Percentiles rank a stretch among this genome's conserved stretches.
phyloP scores from a whole-genome alignment of 352 stramenopile species.

The Thalassiosira livingstoniorum region DNA sequence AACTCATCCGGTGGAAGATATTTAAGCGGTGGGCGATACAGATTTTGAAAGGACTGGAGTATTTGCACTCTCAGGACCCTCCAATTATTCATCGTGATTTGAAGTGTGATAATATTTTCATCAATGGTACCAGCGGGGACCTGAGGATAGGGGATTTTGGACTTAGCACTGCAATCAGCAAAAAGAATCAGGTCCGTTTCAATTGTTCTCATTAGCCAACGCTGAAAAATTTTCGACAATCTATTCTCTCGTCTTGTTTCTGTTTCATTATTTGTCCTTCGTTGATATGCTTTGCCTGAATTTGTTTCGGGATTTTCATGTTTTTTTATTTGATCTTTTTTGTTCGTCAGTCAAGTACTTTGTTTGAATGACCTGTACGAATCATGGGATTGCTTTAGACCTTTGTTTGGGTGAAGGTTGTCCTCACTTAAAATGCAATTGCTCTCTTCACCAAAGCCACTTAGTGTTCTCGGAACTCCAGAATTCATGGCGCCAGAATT shows the following conservation, averaged over 20 bases:
- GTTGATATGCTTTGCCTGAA: too few relatives aligned
- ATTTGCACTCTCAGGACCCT: conserved; percentile 97
- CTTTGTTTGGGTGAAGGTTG: too few relatives aligned
- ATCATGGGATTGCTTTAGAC: too few relatives aligned
- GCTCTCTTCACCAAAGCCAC: too few relatives aligned
- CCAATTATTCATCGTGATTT: conserved; percentile 99
- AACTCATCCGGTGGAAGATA: conserved; percentile 98
- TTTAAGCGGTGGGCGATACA: conserved; percentile 97
- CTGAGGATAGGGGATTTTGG: conserved; percentile 97
- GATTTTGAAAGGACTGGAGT: conserved; percentile 97
- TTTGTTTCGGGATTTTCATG: too few relatives aligned
- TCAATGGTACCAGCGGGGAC: conserved; percentile 97
- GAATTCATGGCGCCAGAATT: conserved; percentile 99
- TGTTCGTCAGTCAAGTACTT: too few relatives aligned
- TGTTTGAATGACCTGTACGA: too few relatives aligned
- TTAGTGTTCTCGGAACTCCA: conserved; percentile 96
- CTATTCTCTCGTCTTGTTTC: too few relatives aligned
- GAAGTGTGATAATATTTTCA: conserved; percentile 97
- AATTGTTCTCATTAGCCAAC: conserved; percentile 1
- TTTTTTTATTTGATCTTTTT: too few relatives aligned
- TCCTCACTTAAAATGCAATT: too few relatives aligned
- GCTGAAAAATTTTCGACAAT: too few relatives aligned
- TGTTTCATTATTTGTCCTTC: too few relatives aligned
- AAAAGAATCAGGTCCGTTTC: conserved; percentile 69
- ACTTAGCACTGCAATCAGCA: conserved; percentile 86